Base-by-base conservation (phyloP, 1,284 basidiomycete species). In the Marasmius oreades region DNA sequence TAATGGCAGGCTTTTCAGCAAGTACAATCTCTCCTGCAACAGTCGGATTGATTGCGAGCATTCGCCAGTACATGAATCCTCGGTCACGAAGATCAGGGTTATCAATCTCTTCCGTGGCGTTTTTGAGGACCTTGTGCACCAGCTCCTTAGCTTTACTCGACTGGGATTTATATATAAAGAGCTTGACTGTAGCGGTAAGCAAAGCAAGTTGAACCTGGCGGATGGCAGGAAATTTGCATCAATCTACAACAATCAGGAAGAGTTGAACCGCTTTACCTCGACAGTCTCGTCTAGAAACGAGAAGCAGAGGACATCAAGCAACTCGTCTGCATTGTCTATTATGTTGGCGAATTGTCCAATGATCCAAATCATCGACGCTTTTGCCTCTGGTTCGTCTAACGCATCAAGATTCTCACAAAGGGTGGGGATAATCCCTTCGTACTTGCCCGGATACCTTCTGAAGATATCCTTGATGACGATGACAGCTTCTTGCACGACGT, bases 381-480 rank as follows among this genome's bases (percentile, higher is more conserved):
- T 98, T 2, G 95, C 90, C 71, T 99, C 96, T 0, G 96, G 91
- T 70, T 98, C 96, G 65, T 99, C 96, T 46, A 99, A 75, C 18
- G 82, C 80, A 66, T 98, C 96, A 34, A 99, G 79, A 69, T 98
- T 89, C 67, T 94, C 88, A 71, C 95, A 99, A 16, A 99, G 77
- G 18, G 82, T 92, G 0, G 93, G 92, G 52, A 99, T 98, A 66
- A 99, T 89, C 46, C 90, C 91, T 73, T 98, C 95, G 71, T 99
- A 99, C 70, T 86, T 90, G 57, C 95, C 94, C 20, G 97, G 97
- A 73, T 99, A 99, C 63, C 95, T 85, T 60, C 97, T 84, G 82
- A 99, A 98, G 66, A 99, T 93, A 70, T 99, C 97, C 73, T 95
- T 98, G 76, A 93, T 96, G 57, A 99, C 96, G 55, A 99, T 96